Conservation (phyloP, 2,329 filamentous ascomycete genomes). For the Fusarium sterilihyphosum region DNA sequence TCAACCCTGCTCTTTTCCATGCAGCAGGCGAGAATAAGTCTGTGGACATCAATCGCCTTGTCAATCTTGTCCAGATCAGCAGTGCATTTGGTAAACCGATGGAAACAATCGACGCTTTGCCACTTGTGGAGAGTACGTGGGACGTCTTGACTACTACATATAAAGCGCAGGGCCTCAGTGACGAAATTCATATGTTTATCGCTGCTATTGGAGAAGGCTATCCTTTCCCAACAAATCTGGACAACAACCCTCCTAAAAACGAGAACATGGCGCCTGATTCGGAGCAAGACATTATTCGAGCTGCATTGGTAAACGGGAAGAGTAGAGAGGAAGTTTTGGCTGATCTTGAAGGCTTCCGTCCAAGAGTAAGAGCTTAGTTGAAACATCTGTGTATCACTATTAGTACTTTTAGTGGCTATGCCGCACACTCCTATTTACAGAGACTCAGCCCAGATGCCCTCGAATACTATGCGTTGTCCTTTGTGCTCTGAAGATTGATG, state of each 20-base stretch:
- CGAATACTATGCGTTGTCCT: not conserved
- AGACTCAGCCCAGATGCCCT: not conserved
- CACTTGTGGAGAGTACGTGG: constrained; percentile 59
- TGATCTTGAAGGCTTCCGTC: constrained; percentile 46
- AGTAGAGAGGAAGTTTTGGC: constrained; percentile 51
- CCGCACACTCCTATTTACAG: not conserved
- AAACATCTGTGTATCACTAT: not conserved
- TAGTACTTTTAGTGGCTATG: not conserved
- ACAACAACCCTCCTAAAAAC: constrained; percentile 63
- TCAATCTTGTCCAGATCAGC: constrained; percentile 71
- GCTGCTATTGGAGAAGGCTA: constrained; percentile 66
- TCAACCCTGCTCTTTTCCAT: constrained; percentile 71
- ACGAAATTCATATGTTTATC: constrained; percentile 58
- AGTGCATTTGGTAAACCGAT: constrained; percentile 72
- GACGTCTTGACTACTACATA: constrained; percentile 48
- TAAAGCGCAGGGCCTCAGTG: constrained; percentile 50
- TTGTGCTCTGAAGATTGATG: not conserved
- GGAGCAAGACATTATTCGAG: constrained; percentile 63
- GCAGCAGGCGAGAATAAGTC: constrained; percentile 67
- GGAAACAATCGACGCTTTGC: constrained; percentile 66
- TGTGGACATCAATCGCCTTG: constrained; percentile 60
- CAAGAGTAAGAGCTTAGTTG: constrained; percentile 24
- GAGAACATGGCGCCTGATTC: constrained; percentile 69
- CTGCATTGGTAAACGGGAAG: constrained; percentile 55
- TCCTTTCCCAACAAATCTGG: constrained; percentile 70